Conservation (phyloP, 75 land plant species). For the Gnetum montanum region DNA sequence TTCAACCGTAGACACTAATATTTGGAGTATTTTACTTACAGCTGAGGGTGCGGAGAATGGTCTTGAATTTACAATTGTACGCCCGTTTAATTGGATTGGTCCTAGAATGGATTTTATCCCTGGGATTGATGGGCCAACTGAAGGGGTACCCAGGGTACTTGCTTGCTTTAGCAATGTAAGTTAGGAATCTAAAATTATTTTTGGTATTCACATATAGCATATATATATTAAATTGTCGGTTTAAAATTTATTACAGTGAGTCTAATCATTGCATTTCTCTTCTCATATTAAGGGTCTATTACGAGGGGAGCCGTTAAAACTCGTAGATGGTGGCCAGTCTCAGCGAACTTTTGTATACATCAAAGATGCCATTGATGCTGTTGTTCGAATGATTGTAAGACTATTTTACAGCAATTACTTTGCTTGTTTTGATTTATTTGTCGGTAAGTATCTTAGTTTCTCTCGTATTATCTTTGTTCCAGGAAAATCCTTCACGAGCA, state of each 20-base stretch:
- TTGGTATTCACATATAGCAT: neutral
- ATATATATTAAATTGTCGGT: neutral
- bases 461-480: neutral
- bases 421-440: neutral
- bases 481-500: constrained; percentile 90
- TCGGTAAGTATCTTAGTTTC: neutral
- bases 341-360: constrained; percentile 93
- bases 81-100: constrained; percentile 99
- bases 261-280: no score
- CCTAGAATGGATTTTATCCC: constrained; percentile 99
- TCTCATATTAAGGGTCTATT: constrained; percentile 43
- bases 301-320: constrained; percentile 82
- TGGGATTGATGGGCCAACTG: constrained; percentile 97
- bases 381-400: constrained; percentile 85
- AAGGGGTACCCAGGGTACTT: constrained; percentile 91
- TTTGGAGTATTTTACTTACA: constrained; percentile 6
- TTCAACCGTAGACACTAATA: no score
- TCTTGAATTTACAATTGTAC: constrained; percentile 92
- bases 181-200: no score
- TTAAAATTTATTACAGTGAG: no score
- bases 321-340: constrained; percentile 91
- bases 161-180: constrained; percentile 97
- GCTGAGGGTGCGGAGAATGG: constrained; percentile 96
- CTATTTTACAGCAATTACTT: neutral
- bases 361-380: constrained; percentile 95